A percentile compares a stretch with the other conserved stretches of the same genome.
These are phyloP conservation scores for Lipomyces chichibuensis DNA, from an alignment of 805 yeast genomes.

Conservation along the genomic window DNA sequence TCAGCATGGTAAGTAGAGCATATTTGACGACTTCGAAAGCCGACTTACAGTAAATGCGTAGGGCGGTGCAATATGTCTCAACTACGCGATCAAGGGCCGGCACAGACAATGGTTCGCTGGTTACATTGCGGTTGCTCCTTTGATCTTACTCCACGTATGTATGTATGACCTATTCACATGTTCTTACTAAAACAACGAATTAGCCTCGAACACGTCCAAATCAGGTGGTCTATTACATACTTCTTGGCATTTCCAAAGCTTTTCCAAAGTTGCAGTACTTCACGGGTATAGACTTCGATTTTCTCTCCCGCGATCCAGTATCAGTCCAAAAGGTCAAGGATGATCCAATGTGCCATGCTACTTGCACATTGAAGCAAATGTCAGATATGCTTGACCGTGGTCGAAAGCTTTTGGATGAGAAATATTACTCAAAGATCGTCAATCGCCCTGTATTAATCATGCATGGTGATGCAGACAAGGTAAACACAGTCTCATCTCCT, in stretches of 20 bases:
- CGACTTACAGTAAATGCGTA: neutral
- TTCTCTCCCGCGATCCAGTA: conserved; percentile 41
- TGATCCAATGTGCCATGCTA: conserved; percentile 41
- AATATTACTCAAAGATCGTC: conserved; percentile 39
- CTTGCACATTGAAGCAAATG: conserved; percentile 42
- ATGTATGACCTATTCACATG: neutral
- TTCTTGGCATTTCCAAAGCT: conserved; percentile 40
- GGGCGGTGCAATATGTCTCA: conserved; percentile 47
- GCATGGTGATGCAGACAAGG: conserved; percentile 42
- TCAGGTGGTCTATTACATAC: conserved; percentile 35
- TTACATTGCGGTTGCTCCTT: conserved; percentile 44
- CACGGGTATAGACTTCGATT: conserved; percentile 37
- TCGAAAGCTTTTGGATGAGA: conserved; percentile 40
- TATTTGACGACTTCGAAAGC: neutral
- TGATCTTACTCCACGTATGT: conserved; percentile 39
- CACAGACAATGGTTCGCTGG: conserved; percentile 43
- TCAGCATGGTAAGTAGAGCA: conserved; percentile 24
- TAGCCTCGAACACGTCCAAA: conserved; percentile 36
- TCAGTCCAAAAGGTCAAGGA: conserved; percentile 32
- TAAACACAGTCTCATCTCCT: conserved; percentile 10
- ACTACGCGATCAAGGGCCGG: conserved; percentile 45
- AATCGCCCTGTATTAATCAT: conserved; percentile 44
- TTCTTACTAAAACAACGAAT: conserved; percentile 6
- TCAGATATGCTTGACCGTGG: conserved; percentile 45
- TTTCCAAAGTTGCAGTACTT: conserved; percentile 39